phyloP scores from a whole-genome alignment of 2,329 filamentous ascomycete species.

The Chrysoporthe cubensis region DNA sequence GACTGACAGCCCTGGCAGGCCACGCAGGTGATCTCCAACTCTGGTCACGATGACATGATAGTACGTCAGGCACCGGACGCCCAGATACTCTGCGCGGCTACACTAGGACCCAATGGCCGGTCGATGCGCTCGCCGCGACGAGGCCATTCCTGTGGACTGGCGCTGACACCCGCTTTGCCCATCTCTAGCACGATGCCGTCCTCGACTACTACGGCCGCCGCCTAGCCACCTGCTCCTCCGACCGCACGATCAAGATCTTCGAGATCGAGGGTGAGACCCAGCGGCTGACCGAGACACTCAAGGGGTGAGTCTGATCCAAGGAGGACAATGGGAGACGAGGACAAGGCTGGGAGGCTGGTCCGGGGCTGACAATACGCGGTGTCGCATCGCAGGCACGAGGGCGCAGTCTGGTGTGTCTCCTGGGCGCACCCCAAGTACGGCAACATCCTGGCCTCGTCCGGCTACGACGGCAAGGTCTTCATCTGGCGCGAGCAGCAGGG shows the following conservation, averaged over 20 bases:
- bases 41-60: slow-evolving; percentile 99
- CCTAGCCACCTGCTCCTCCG: slow-evolving; percentile 94
- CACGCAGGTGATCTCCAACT: slow-evolving; percentile 79
- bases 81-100: slow-evolving; percentile 2
- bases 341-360: neutral
- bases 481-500: slow-evolving; percentile 92
- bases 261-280: slow-evolving; percentile 95
- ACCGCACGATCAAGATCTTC: slow-evolving; percentile 99
- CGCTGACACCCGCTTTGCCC: slow-evolving; percentile 25
- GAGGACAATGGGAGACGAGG: neutral
- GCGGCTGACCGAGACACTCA: slow-evolving; percentile 87
- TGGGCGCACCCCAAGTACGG: slow-evolving; percentile 99
- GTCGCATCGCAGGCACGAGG: slow-evolving; percentile 78
- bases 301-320: slow-evolving; percentile 66
- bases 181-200: slow-evolving; percentile 87
- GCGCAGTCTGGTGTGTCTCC: slow-evolving; percentile 95
- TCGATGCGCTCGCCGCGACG: slow-evolving; percentile 22
- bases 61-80: slow-evolving; percentile 61
- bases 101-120: slow-evolving; percentile 20
- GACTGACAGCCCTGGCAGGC: slow-evolving; percentile 37
- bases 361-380: neutral
- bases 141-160: slow-evolving; percentile 19
- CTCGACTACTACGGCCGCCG: slow-evolving; percentile 98
- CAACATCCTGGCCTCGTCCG: slow-evolving; percentile 93
- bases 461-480: slow-evolving; percentile 96